Conservation (phyloP, 139 green algal species). For the Chlamydomonas incerta region DNA sequence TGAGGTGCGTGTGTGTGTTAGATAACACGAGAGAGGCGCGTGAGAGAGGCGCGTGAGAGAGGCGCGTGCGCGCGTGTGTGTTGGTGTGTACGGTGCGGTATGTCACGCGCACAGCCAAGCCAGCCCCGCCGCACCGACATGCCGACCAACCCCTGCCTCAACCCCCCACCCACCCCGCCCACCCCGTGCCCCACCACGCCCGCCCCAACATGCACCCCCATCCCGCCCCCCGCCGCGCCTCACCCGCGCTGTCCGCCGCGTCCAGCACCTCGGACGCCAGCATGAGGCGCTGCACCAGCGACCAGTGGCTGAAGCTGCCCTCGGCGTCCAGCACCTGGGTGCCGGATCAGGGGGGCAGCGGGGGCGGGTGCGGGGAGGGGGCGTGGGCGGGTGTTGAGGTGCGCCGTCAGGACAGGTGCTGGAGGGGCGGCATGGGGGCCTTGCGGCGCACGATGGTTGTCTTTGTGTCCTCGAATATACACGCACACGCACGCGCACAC, state of each 20-base stretch:
- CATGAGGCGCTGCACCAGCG: constrained; percentile 80
- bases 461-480: too few relatives aligned
- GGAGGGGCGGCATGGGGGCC: too few relatives aligned
- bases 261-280: constrained; percentile 77
- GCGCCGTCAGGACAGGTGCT: neutral
- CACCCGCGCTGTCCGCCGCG: constrained; percentile 73
- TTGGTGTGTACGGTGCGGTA: too few relatives aligned
- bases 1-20: too few relatives aligned
- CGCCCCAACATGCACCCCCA: neutral
- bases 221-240: neutral
- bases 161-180: neutral
- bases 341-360: neutral
- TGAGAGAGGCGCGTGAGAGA: too few relatives aligned
- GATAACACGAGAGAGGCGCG: too few relatives aligned
- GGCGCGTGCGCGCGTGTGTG: too few relatives aligned
- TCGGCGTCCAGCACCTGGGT: constrained; percentile 64
- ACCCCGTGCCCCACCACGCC: neutral
- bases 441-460: too few relatives aligned
- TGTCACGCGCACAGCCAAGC: neutral
- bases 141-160: too few relatives aligned
- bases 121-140: too few relatives aligned
- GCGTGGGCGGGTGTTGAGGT: too few relatives aligned
- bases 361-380: neutral
- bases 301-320: constrained; percentile 69
- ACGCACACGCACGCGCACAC: neutral